Conservation (phyloP, 352 stramenopile species). For the Pythium pyrilobum region DNA sequence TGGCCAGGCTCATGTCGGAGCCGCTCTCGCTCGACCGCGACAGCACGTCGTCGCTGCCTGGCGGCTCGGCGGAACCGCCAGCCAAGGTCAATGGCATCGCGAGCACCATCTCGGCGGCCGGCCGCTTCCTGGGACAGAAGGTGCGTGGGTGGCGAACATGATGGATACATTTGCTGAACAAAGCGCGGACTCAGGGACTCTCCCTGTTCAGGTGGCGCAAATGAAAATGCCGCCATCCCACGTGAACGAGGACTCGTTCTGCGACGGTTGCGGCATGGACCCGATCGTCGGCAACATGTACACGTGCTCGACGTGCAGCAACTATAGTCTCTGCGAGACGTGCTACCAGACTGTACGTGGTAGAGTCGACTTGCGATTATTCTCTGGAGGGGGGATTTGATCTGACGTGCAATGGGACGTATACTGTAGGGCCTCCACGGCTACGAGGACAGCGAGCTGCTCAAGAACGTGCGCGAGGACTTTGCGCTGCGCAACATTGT, state of each 20-base stretch:
- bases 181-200: no score
- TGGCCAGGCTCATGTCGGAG: constrained; percentile 70
- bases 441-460: constrained; percentile 73
- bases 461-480: constrained; percentile 74
- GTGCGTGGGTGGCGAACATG: constrained; percentile 11
- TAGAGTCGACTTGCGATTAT: not conserved
- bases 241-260: constrained; percentile 88
- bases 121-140: constrained; percentile 75
- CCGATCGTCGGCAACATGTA: constrained; percentile 87
- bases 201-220: constrained; percentile 45
- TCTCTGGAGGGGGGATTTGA: not conserved
- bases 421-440: constrained; percentile 55
- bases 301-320: constrained; percentile 81
- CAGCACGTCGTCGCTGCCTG: constrained; percentile 71
- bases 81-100: constrained; percentile 31
- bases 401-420: not conserved
- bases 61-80: constrained; percentile 41
- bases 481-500: constrained; percentile 77
- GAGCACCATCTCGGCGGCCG: constrained; percentile 63
- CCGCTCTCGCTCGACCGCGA: constrained; percentile 74
- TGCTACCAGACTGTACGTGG: constrained; percentile 63
- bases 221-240: constrained; percentile 71
- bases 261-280: constrained; percentile 86
- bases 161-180: not conserved
- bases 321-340: constrained; percentile 77